Evolutionary conservation across 78 protist genomes (phyloP).

Genomic region (Polysphondylium violaceum): DNA sequence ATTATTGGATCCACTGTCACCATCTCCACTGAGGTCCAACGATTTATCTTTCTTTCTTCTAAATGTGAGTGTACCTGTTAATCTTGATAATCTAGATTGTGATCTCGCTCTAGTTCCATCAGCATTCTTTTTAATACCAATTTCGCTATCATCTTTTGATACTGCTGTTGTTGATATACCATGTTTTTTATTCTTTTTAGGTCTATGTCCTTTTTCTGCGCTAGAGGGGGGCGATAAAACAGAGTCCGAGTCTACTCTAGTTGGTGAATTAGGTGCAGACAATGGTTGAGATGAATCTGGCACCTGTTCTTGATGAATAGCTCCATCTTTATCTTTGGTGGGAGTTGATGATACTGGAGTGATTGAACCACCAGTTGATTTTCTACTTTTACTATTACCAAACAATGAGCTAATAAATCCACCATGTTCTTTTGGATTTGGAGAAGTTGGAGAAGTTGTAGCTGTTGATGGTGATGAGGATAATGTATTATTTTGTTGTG

Average conservation of each 20-base stretch:
- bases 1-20: neutral
- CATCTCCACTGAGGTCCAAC: neutral
- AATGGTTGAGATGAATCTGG: neutral
- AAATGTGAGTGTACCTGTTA: slow-evolving; percentile 43
- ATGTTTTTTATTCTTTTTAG: too few species aligned
- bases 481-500: neutral
- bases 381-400: neutral
- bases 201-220: neutral
- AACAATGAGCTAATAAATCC: slow-evolving; percentile 24
- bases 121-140: neutral
- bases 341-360: slow-evolving; percentile 8
- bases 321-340: neutral
- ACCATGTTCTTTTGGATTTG: slow-evolving; percentile 4
- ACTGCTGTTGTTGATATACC: neutral
- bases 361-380: neutral
- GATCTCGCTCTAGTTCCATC: slow-evolving; percentile 29
- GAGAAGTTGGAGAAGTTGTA: neutral
- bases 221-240: neutral
- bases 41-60: slow-evolving; percentile 28
- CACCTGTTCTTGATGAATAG: neutral
- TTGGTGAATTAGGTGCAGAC: neutral
- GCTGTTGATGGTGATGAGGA: slow-evolving; percentile 5
- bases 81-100: slow-evolving; percentile 39
- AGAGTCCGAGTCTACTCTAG: slow-evolving; percentile 2
- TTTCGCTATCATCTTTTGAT: slow-evolving; percentile 11